phyloP scores from a whole-genome alignment of 345 rosid species.

The Salix exigua region DNA sequence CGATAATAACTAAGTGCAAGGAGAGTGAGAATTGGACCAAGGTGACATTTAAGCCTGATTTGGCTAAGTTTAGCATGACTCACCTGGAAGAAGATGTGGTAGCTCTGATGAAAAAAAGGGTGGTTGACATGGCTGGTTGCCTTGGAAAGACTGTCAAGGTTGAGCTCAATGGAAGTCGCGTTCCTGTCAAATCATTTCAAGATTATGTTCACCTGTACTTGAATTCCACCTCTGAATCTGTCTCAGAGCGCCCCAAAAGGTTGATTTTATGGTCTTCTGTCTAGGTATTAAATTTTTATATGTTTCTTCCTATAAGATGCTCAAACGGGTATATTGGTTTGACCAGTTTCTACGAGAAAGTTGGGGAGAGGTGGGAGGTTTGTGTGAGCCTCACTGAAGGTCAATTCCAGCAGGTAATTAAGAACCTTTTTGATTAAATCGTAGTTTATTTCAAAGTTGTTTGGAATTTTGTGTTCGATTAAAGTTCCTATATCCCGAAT shows the following conservation, averaged over 20 bases:
- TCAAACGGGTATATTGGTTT: conserved; percentile 12
- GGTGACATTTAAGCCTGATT: conserved; percentile 83
- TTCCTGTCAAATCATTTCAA: conserved; percentile 69
- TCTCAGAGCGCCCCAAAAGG: conserved; percentile 52
- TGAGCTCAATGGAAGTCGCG: conserved; percentile 66
- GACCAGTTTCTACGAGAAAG: conserved; percentile 62
- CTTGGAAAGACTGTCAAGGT: conserved; percentile 90
- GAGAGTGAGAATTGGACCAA: conserved; percentile 85
- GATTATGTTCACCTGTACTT: conserved; percentile 79
- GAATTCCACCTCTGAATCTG: conserved; percentile 40
- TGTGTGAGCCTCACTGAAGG: conserved; percentile 82
- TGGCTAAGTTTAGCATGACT: conserved; percentile 73
- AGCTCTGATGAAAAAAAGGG: conserved; percentile 87
- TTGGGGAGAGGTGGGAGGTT: conserved; percentile 87
- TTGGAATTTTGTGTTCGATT: neutral
- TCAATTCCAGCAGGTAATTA: conserved; percentile 89
- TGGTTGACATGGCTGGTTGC: conserved; percentile 88
- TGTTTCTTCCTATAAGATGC: neutral
- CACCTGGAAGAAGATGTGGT: conserved; percentile 85
- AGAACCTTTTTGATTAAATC: neutral
- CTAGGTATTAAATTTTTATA: neutral
- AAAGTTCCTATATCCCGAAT: neutral
- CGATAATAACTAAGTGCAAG: conserved; percentile 63
- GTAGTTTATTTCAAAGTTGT: neutral
- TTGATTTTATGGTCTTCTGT: conserved; percentile 9